Evolutionary conservation across 2,329 filamentous ascomycete species (phyloP).

Genomic region (Pyrenochaeta sp.): DNA sequence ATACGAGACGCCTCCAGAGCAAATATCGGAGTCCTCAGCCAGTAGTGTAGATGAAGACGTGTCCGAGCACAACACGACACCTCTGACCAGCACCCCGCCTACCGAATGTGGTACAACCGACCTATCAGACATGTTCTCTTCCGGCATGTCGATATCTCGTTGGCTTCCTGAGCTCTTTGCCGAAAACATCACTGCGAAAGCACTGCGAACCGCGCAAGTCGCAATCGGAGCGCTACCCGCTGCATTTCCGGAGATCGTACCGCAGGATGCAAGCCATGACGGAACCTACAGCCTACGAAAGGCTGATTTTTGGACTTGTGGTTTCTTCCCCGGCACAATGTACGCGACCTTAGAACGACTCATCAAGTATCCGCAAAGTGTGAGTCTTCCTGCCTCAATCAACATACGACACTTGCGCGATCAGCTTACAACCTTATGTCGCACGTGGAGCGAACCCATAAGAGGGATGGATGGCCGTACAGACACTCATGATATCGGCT

Average conservation of each 20-base stretch:
- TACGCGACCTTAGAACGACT: conserved; percentile 53
- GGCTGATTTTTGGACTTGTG: conserved; percentile 58
- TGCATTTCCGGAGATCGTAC: conserved; percentile 27
- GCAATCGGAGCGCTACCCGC: conserved; percentile 18
- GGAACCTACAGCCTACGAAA: conserved; percentile 52
- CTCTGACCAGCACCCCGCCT: conserved; percentile 21
- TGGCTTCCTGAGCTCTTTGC: conserved; percentile 19
- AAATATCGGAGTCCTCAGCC: conserved; percentile 5
- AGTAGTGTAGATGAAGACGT: conserved; percentile 9
- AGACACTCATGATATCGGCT: conserved; percentile 56
- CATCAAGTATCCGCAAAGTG: conserved; percentile 33
- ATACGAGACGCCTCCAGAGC: neutral
- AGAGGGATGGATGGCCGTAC: conserved; percentile 45
- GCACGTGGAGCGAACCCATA: conserved; percentile 52
- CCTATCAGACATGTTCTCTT: neutral
- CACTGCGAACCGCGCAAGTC: conserved; percentile 23
- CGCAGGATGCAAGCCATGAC: conserved; percentile 17
- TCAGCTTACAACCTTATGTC: conserved; percentile 17
- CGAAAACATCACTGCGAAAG: conserved; percentile 29
- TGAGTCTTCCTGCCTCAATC: conserved; percentile 11
- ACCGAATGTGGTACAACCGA: conserved; percentile 12
- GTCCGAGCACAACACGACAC: conserved; percentile 8
- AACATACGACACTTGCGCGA: conserved; percentile 12
- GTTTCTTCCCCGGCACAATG: conserved; percentile 59
- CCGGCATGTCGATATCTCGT: neutral